Percentiles rank a stretch among this genome's conserved stretches.
Evolutionary conservation across 2,329 filamentous ascomycete genomes (phyloP).

Genomic region (Dryadomyces quercivorus): DNA sequence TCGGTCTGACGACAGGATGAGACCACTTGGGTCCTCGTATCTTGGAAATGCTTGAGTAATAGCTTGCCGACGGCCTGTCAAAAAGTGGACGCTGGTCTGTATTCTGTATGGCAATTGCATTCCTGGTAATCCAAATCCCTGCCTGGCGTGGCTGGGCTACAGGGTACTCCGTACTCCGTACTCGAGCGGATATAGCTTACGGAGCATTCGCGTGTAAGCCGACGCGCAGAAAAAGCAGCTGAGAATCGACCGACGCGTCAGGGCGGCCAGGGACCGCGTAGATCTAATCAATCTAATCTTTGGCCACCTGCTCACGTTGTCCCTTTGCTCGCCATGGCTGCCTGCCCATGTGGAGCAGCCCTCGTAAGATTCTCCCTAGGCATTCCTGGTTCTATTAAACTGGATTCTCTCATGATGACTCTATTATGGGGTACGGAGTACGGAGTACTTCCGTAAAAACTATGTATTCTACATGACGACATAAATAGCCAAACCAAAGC

Average conservation of each 20-base stretch:
- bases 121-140: not conserved
- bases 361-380: no score
- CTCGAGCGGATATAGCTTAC: not conserved
- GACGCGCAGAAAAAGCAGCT: not conserved
- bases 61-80: no score
- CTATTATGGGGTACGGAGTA: not conserved
- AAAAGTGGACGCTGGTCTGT: no score
- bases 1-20: no score
- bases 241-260: not conserved
- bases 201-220: not conserved
- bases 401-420: no score
- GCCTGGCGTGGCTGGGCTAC: not conserved
- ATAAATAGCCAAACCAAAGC: not conserved
- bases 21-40: no score
- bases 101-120: not conserved
- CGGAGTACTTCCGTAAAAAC: not conserved
- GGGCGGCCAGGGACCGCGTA: not conserved
- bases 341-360: no score
- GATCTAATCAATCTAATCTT: conserved; percentile 5
- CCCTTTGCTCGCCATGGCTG: no score
- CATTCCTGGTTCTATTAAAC: no score
- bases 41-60: no score
- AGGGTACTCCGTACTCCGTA: no score
- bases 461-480: not conserved
- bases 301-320: no score